Evolutionary conservation across 805 yeast genomes (phyloP).

Genomic region (Nakazawaea laoshanensis): DNA sequence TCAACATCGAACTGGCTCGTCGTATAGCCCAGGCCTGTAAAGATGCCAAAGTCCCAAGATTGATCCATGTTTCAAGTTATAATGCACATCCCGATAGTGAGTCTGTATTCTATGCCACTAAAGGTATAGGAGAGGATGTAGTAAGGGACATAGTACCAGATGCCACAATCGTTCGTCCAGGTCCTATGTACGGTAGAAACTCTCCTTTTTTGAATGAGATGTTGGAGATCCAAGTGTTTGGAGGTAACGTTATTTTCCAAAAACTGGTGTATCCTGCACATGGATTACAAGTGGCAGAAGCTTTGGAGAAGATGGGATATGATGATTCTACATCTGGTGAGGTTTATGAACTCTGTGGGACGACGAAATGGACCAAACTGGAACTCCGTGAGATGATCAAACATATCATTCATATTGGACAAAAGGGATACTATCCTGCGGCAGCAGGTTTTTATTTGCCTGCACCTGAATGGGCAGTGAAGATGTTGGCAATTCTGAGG

Average conservation of each 20-base stretch:
- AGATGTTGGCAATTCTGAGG: conserved; percentile 33
- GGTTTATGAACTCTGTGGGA: conserved; percentile 66
- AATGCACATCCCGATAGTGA: conserved; percentile 63
- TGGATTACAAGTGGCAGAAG: conserved; percentile 69
- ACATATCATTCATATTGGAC: conserved; percentile 28
- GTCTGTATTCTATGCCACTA: conserved; percentile 69
- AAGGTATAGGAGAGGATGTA: conserved; percentile 68
- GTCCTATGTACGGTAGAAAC: conserved; percentile 70
- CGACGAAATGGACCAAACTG: conserved; percentile 49
- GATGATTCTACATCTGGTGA: conserved; percentile 77
- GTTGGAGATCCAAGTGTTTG: conserved; percentile 44
- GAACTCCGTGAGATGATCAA: conserved; percentile 68
- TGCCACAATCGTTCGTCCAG: conserved; percentile 80
- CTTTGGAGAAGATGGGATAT: conserved; percentile 68
- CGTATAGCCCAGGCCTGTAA: conserved; percentile 69
- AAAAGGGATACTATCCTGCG: conserved; percentile 25
- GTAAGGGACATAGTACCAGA: conserved; percentile 64
- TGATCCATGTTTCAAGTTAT: conserved; percentile 72
- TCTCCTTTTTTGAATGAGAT: conserved; percentile 59
- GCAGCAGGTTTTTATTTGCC: conserved; percentile 28
- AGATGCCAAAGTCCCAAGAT: conserved; percentile 64
- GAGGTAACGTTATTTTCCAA: conserved; percentile 60
- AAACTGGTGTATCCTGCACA: conserved; percentile 69
- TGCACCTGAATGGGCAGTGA: conserved; percentile 35
- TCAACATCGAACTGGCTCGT: conserved; percentile 70